These are phyloP conservation scores for Clarireedia sp. DNA, from an alignment of 2,329 filamentous ascomycete genomes.

Conservation along the genomic window DNA sequence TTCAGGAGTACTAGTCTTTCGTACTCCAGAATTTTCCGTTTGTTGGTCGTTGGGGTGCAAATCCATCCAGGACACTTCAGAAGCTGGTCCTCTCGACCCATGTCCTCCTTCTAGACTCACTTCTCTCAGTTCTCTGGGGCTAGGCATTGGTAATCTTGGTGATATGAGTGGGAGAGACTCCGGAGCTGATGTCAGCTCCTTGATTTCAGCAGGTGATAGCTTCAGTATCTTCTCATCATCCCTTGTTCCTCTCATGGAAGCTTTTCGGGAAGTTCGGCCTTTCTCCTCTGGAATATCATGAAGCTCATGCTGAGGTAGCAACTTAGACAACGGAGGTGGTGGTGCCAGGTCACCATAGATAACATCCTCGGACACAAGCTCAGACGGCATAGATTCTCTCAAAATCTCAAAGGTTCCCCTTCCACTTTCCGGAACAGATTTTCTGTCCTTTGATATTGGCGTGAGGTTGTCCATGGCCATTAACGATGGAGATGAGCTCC, in stretches of 20 bases:
- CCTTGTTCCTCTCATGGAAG: slow-evolving; percentile 16
- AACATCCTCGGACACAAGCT: background rate
- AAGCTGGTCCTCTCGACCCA: slow-evolving; percentile 12
- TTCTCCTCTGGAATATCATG: slow-evolving; percentile 27
- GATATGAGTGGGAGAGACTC: slow-evolving; percentile 50
- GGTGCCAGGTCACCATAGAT: slow-evolving; percentile 7
- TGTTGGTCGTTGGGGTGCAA: slow-evolving; percentile 13
- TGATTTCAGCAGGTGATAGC: slow-evolving; percentile 51
- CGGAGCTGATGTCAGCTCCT: slow-evolving; percentile 47
- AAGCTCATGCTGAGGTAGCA: slow-evolving; percentile 19
- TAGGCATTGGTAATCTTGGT: slow-evolving; percentile 24
- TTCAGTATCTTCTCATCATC: slow-evolving; percentile 40
- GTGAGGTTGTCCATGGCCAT: slow-evolving; percentile 12
- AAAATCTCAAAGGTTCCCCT: background rate
- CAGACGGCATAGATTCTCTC: background rate
- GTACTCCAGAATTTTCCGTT: slow-evolving; percentile 1
- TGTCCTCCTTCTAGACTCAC: slow-evolving; percentile 23
- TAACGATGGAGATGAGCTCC: slow-evolving; percentile 19
- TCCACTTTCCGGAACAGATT: slow-evolving; percentile 3
- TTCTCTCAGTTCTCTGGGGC: slow-evolving; percentile 31
- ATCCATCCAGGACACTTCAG: slow-evolving; percentile 11
- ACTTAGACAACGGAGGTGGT: slow-evolving; percentile 19
- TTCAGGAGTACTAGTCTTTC: slow-evolving; percentile 14
- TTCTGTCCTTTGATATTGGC: background rate
- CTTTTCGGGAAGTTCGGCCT: slow-evolving; percentile 18